Conservation (phyloP, 345 rosid species). For the Raphanus raphanistrum region DNA sequence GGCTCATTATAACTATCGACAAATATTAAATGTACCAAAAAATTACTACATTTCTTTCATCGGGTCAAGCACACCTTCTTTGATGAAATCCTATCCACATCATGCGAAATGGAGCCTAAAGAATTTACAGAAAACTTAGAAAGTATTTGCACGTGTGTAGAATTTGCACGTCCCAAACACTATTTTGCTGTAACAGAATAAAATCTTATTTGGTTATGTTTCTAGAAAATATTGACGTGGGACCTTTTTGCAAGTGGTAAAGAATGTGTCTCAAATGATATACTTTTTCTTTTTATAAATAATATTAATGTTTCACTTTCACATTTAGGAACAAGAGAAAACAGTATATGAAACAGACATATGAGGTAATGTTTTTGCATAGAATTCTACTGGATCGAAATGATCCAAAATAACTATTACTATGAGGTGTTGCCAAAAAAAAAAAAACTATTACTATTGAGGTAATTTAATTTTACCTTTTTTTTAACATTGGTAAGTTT, state of each 20-base stretch:
- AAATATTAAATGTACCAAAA: background rate
- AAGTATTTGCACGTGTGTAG: constrained; percentile 27
- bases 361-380: background rate
- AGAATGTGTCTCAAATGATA: background rate
- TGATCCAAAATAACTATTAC: too few species aligned
- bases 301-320: constrained; percentile 20
- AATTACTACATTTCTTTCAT: background rate
- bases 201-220: background rate
- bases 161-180: constrained; percentile 13
- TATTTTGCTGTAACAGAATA: background rate
- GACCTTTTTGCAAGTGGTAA: background rate
- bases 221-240: constrained; percentile 4
- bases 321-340: background rate
- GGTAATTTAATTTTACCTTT: too few species aligned
- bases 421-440: too few species aligned
- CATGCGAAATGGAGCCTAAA: background rate
- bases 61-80: constrained; percentile 41
- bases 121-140: background rate
- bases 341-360: background rate
- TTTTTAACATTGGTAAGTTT: too few species aligned
- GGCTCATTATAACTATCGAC: background rate
- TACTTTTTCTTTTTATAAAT: too few species aligned
- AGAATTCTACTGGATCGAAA: background rate
- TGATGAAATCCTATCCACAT: constrained; percentile 29
- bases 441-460: too few species aligned